Evolutionary conservation across 805 yeast genomes (phyloP), one percentile per base, ranked within the genome.

Genomic region (Kazachstania kunashirensis): DNA sequence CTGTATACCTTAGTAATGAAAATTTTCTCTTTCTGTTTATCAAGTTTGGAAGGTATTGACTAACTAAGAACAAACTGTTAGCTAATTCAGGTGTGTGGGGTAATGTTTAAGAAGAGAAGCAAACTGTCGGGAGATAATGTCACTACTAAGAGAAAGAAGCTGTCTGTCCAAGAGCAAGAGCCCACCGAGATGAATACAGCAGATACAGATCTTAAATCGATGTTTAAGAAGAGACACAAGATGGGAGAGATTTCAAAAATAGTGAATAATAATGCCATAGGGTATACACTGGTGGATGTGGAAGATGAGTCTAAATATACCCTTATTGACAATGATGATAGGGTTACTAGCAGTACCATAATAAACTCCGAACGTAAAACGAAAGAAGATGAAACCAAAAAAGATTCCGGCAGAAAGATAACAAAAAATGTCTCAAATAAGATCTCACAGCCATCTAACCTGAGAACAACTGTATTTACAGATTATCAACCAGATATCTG

Each of bases 401-500:
- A 18, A 28, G 29, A 6, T 23, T 13, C 29, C 12, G 31, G 26
- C 25, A 21, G n/a, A 17, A 24, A 32, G 16, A 18, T 25, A 5
- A 19, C 29, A n/a, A 24, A 24, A 3, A 29, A 27, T 12, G 14
- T 8, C 2, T n/a, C 30, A 14, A 21, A 20, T 6, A 43, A 47
- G 31, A 46, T 47, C 6, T 37, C 31, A 27, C 57, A 49, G 11
- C 55, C 67, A 0, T 34, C 72, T 0, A 71, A 71, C 48, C 68
- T 88, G 20, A 67, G 74, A 31, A 69, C 79, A 10, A 81, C 86
- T 0, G 77, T 84, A 0, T 64, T 78, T 2, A 69, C 81, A 26
- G 98, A 92, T 52, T 92, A 79, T 52, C 95, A 84, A 54, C 88
- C 94, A 1, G 96, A 92, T 52, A 79, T 92, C 2, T 92, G 98